Base-by-base conservation (phyloP, 2,329 filamentous ascomycete genomes). In the Zymoseptoria pseudotritici region DNA sequence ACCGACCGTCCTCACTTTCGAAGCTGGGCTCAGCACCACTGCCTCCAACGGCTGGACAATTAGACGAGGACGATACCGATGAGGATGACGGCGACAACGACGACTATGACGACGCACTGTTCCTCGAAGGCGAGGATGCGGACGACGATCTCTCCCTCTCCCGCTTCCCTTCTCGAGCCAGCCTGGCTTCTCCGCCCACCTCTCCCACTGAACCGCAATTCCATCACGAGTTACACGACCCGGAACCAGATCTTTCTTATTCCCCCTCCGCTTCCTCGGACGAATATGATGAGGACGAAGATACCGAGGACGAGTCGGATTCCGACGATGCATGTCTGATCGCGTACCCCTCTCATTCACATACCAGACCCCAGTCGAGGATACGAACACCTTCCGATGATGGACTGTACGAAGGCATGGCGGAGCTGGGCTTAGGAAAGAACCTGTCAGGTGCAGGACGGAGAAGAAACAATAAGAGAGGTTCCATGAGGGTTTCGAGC, bases 151-250 rank as follows among this genome's bases (percentile, higher is more conserved):
- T 66, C 0, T 52, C 56, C 26, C 54, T 67, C 17, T 53, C 24
- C 24, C 58, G 65, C 36, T 67, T 63, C 54, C 64, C 65, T 4
- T 65, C 36, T 46, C 36, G 36, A 17, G 36, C 63, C 24, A 63
- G 58, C 4, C 55, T 50, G 22, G 55, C 63, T 10, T 49, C 57
- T 49, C 62, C 65, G 22, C 59, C 62, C 1, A 31, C 24, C 17
- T 21, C 29, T 17, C 31, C 54, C 20, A 42, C 22, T 20, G 24
- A 26, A 31, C 54, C 42, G 26, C 54, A 26, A 7, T 20, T 31
- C 17, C 24, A 55, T 4, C 54, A 31, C 54, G 54, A 55, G 5
- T 31, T 17, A 8, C 21, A 55, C 13, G 53, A 55, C 19, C 20
- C 29, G 3, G 24, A 36, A 53, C 22, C 22, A 4, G 52, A 53